Evolutionary conservation across 768 basidiomycete genomes (phyloP).

Genomic region (Exidia glandulosa): DNA sequence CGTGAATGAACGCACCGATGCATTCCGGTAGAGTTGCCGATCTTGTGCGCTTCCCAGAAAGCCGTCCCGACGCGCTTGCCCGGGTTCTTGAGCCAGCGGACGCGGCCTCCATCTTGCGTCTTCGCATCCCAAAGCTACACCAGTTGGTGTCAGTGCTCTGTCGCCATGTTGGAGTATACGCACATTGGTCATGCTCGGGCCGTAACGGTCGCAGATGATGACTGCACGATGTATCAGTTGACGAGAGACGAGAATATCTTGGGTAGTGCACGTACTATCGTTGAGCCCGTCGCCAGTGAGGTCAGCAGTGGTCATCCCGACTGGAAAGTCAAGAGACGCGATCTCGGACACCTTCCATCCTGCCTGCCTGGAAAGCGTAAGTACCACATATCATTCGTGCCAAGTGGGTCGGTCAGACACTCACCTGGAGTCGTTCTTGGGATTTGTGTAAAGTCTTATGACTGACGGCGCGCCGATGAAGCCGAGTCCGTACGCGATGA

Average conservation of each 20-base stretch:
- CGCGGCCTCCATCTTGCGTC: not conserved
- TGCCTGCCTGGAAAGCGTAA: not conserved
- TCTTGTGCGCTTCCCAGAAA: constrained; percentile 5
- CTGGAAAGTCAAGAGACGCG: constrained; percentile 11
- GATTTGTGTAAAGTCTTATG: constrained; percentile 7
- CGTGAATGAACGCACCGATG: constrained; percentile 4
- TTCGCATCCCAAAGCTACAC: not conserved
- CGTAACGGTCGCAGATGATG: not conserved
- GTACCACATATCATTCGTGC: not conserved
- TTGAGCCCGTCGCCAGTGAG: constrained; percentile 11
- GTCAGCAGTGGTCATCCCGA: constrained; percentile 10
- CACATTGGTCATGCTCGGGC: not conserved
- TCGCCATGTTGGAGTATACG: not conserved
- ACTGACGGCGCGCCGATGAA: not conserved
- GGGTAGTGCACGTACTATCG: no score
- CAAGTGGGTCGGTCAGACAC: not conserved
- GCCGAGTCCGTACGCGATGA: constrained; percentile 14
- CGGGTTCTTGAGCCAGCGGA: not conserved
- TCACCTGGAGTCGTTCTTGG: not conserved
- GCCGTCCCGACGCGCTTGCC: not conserved
- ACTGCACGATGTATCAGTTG: no score
- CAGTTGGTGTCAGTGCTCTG: not conserved
- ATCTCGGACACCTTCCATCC: constrained; percentile 2
- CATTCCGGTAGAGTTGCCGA: constrained; percentile 12
- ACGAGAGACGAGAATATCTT: no score